A percentile compares a stretch with the other conserved stretches of the same genome.
These are phyloP conservation scores for Artemisia tridentata DNA, from an alignment of 129 eudicot species.

Conservation along the genomic window DNA sequence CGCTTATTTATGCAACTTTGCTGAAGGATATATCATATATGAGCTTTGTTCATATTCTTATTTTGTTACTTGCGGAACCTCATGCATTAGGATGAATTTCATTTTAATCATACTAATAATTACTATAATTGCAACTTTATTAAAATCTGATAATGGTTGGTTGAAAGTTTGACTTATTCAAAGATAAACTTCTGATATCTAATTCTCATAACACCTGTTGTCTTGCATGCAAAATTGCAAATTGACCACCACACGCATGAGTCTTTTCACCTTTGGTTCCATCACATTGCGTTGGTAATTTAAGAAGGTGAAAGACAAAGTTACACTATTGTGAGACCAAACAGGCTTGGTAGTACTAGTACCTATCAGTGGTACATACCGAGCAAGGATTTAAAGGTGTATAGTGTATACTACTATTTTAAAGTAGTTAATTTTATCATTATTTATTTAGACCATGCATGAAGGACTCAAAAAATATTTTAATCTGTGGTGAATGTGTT, in stretches of 20 bases:
- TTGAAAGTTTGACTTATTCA: not conserved
- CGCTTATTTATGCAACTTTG: too few species aligned
- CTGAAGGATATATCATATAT: too few species aligned
- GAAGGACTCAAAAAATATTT: too few species aligned
- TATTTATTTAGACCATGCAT: too few species aligned
- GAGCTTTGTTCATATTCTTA: too few species aligned
- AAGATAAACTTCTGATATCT: constrained; percentile 11
- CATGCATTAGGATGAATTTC: not conserved
- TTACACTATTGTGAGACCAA: constrained; percentile 11
- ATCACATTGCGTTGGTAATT: constrained; percentile 12
- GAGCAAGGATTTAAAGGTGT: not conserved
- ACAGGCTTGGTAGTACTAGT: not conserved
- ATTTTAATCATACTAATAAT: too few species aligned
- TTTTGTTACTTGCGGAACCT: too few species aligned
- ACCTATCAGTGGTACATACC: not conserved
- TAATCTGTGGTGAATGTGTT: too few species aligned
- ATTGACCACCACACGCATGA: constrained; percentile 18
- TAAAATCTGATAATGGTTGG: not conserved
- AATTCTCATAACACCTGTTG: constrained; percentile 10
- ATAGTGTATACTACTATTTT: not conserved
- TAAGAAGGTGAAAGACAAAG: constrained; percentile 13
- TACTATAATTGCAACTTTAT: not conserved
- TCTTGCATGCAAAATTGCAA: too few species aligned
- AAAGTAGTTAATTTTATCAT: too few species aligned
- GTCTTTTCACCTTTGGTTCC: constrained; percentile 22